Evolutionary conservation across 805 yeast genomes (phyloP).

Genomic region (Cyberlindnera suaveolens): DNA sequence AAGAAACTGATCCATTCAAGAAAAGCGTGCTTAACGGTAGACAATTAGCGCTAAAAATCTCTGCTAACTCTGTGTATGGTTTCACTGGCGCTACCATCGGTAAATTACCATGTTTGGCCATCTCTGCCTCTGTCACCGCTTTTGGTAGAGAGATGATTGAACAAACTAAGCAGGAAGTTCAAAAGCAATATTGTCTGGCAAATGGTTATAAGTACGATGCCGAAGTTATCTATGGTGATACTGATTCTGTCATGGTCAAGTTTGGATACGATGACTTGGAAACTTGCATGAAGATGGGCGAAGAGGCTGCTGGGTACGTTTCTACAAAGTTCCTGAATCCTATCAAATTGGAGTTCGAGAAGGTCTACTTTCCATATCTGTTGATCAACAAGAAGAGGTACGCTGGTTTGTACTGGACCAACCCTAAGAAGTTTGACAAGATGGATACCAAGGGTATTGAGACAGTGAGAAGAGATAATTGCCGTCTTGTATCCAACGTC

Average conservation of each 20-base stretch:
- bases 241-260: constrained; percentile 98
- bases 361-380: constrained; percentile 91
- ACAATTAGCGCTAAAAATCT: constrained; percentile 90
- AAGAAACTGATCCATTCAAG: constrained; percentile 91
- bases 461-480: constrained; percentile 96
- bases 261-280: constrained; percentile 79
- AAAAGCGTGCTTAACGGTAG: constrained; percentile 94
- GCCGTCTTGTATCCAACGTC: constrained; percentile 90
- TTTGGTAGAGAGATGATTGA: constrained; percentile 98
- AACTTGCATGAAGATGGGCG: constrained; percentile 86
- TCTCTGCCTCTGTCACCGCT: constrained; percentile 91
- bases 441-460: constrained; percentile 99
- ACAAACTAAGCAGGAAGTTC: constrained; percentile 79
- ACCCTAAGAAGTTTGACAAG: constrained; percentile 85
- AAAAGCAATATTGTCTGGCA: constrained; percentile 66
- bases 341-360: constrained; percentile 92
- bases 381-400: constrained; percentile 93
- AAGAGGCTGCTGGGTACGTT: constrained; percentile 88
- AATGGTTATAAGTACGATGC: constrained; percentile 86
- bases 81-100: constrained; percentile 99
- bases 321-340: constrained; percentile 77
- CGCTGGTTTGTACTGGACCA: constrained; percentile 96
- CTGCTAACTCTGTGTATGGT: constrained; percentile 98
- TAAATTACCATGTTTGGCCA: constrained; percentile 91
- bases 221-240: constrained; percentile 93